phyloP scores from a whole-genome alignment of 2,329 filamentous ascomycete genomes.

The Xylariomycetidae sp. region DNA sequence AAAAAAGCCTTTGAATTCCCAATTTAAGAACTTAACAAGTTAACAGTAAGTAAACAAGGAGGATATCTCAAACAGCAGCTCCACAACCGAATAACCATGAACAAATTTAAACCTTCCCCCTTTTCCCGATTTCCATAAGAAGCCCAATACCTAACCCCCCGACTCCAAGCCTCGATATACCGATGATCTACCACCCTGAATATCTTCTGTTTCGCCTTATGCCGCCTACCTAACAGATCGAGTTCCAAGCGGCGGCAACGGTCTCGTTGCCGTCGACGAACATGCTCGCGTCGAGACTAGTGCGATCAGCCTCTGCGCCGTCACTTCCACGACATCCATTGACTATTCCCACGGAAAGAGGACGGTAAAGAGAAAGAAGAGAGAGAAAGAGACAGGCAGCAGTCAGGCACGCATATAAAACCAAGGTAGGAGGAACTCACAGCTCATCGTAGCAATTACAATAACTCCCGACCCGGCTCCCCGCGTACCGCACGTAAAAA shows the following conservation, averaged over 20 bases:
- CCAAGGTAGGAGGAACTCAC: slow-evolving; percentile 12
- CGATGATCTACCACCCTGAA: too few relatives aligned
- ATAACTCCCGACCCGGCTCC: slow-evolving; percentile 11
- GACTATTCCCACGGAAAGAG: neutral
- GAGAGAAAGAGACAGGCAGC: neutral
- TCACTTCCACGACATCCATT: neutral
- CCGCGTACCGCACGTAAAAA: slow-evolving; percentile 24
- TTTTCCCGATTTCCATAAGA: too few relatives aligned
- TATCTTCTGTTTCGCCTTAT: too few relatives aligned
- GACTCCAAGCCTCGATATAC: too few relatives aligned
- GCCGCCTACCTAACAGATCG: slow-evolving; percentile 20
- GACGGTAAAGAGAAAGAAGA: neutral
- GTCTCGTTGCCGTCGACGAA: slow-evolving; percentile 19
- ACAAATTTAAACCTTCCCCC: too few relatives aligned
- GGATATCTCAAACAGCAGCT: too few relatives aligned
- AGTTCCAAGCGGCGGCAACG: slow-evolving; percentile 24
- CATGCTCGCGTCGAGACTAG: slow-evolving; percentile 19
- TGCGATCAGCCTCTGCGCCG: neutral
- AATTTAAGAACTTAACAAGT: too few relatives aligned
- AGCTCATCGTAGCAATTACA: slow-evolving; percentile 24
- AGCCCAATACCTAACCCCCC: too few relatives aligned
- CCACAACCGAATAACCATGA: too few relatives aligned
- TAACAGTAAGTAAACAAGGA: too few relatives aligned
- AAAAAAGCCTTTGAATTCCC: too few relatives aligned
- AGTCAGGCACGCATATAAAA: neutral